Evolutionary conservation across 495 filamentous ascomycete genomes (phyloP), one percentile per base, ranked within the genome.

Genomic region (Penicillium lagena): DNA sequence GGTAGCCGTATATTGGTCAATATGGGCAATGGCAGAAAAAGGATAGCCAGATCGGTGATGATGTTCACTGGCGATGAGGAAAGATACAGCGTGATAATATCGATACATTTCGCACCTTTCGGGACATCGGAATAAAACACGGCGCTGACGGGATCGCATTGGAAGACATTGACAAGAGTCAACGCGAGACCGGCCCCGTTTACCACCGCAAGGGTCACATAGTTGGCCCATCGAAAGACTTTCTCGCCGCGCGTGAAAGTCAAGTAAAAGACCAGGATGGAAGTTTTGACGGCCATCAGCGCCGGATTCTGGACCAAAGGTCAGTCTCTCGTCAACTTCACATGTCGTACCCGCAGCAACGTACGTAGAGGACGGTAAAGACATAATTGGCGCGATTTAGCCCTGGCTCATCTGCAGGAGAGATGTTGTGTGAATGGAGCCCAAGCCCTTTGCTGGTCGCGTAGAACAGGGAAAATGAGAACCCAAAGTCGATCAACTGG

Each of bases 231-330:
- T 50, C 80, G 77, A 54, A 90, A 81, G 29, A 87, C 66, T 51
- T 82, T 82, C 35, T 89, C 82, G 29, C 82, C 82, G 52, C 80
- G 82, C 7, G 87, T 83, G 40, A 95, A 67, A 29, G 84, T 81
- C 28, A 95, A 75, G 67, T 89, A 95, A 60, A 94, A 96, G 46
- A 90, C 66, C 39, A 95, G 76, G 50, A 97, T 89, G n/a, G 87
- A 91, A 5, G 88, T 89, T 66, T 96, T 97, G 39, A 89, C 60
- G 32, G 65, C 58, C 71, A 75, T 75, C 42, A 96, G 75, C 5
- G 89, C 85, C 10, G 91, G 90, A 58, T 96, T 94, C 88, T 95
- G 48, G 15, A 33, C 32, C 10, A 34, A 12, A 12, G 9, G 32
- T 34, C 32, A 34, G 32, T 34, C 0, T 34, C 10, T 34, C 7